phyloP scores from a whole-genome alignment of 495 filamentous ascomycete genomes.

The Penicillium silybi region DNA sequence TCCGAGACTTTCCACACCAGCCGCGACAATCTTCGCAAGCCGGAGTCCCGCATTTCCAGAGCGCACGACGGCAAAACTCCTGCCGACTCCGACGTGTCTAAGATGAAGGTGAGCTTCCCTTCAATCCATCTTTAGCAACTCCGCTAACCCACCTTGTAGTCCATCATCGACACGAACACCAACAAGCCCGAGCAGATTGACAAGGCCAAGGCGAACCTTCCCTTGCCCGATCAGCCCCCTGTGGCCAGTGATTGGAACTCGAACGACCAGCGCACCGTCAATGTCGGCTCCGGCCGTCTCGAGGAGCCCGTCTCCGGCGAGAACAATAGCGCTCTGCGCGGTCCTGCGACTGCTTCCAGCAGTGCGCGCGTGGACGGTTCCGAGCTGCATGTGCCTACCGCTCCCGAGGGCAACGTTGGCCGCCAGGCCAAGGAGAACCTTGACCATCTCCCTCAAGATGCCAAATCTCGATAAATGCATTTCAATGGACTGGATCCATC shows the following conservation, averaged over 20 bases:
- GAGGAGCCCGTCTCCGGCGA: constrained; percentile 53
- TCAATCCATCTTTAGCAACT: neutral
- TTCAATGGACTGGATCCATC: constrained; percentile 11
- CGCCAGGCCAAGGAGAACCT: constrained; percentile 53
- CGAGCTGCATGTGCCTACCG: constrained; percentile 37
- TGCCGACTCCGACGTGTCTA: constrained; percentile 44
- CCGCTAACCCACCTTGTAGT: constrained; percentile 27
- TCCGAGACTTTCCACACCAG: constrained; percentile 50
- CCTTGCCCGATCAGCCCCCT: constrained; percentile 74
- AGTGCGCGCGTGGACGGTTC: constrained; percentile 48
- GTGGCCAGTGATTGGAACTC: constrained; percentile 72
- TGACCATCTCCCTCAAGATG: constrained; percentile 50
- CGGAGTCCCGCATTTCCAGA: constrained; percentile 42
- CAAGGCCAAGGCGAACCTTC: constrained; percentile 63
- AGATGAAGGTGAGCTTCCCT: constrained; percentile 37
- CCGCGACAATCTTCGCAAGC: constrained; percentile 48
- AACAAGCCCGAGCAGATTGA: constrained; percentile 63
- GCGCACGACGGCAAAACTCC: constrained; percentile 40
- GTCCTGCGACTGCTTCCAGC: constrained; percentile 59
- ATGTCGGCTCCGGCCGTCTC: constrained; percentile 60
- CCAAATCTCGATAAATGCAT: constrained; percentile 26
- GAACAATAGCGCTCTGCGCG: constrained; percentile 52
- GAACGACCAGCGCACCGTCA: constrained; percentile 60
- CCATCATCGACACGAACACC: constrained; percentile 43
- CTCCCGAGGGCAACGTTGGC: constrained; percentile 42